Conservation (phyloP, 2,329 filamentous ascomycete genomes). For the Pseudopyrenochaeta lycopersici region DNA sequence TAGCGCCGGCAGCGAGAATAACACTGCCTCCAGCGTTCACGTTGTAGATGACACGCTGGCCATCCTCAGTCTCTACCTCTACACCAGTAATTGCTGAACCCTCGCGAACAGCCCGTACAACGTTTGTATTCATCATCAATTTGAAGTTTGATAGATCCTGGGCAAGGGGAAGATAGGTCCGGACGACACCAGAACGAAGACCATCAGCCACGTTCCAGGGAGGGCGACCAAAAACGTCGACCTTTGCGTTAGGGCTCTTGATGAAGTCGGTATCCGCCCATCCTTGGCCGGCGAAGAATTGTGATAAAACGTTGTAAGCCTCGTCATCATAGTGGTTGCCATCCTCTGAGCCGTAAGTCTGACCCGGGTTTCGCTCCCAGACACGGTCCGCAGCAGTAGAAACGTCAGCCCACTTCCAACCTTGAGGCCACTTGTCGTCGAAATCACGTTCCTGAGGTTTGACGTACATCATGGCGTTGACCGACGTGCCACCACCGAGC, state of each 20-base stretch:
- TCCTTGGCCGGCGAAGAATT: constrained; percentile 66
- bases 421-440: constrained; percentile 74
- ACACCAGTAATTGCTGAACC: constrained; percentile 71
- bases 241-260: constrained; percentile 66
- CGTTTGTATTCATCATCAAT: constrained; percentile 71
- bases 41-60: constrained; percentile 60
- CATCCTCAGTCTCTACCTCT: constrained; percentile 59
- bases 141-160: constrained; percentile 69
- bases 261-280: constrained; percentile 73
- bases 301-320: constrained; percentile 69
- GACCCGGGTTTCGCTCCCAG: constrained; percentile 76
- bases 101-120: constrained; percentile 69
- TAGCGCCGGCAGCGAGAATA: constrained; percentile 72
- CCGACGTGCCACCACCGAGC: constrained; percentile 70
- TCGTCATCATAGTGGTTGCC: constrained; percentile 70
- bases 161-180: constrained; percentile 73
- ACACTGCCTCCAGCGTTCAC: constrained; percentile 69
- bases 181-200: constrained; percentile 73
- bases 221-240: constrained; percentile 67
- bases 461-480: constrained; percentile 61
- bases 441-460: constrained; percentile 63
- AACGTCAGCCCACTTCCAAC: constrained; percentile 74
- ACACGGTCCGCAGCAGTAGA: constrained; percentile 67
- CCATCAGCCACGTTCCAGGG: constrained; percentile 72
- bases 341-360: constrained; percentile 70